Conservation (phyloP, 345 rosid species). For the Gossypium ekmanianum region DNA sequence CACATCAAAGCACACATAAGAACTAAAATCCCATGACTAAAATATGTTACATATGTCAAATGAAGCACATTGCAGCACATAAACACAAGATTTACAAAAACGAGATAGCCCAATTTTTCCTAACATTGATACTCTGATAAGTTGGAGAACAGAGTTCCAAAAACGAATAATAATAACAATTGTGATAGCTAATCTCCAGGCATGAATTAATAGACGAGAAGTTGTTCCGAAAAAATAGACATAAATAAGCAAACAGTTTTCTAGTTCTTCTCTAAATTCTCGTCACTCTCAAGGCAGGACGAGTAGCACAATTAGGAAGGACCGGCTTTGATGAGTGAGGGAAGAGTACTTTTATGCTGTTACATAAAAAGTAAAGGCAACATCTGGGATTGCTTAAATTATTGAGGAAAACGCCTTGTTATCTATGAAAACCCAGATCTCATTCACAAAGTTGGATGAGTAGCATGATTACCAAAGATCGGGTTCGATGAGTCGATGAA, state of each 20-base stretch:
- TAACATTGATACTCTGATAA: not conserved
- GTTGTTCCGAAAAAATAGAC: not conserved
- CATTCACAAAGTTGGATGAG: not conserved
- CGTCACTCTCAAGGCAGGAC: no score
- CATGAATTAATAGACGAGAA: not conserved
- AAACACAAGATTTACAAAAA: not conserved
- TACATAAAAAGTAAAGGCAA: no score
- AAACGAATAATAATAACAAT: not conserved
- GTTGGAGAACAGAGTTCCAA: not conserved
- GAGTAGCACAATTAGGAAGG: no score
- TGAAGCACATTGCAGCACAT: not conserved
- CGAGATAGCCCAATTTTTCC: not conserved
- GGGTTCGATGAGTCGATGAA: not conserved
- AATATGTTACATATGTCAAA: not conserved
- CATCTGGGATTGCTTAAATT: no score
- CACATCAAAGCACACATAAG: conserved; percentile 14
- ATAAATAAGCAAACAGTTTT: not conserved
- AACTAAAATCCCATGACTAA: not conserved
- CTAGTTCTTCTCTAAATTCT: not conserved
- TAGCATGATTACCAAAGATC: not conserved
- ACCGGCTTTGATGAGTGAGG: no score
- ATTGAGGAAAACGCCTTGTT: not conserved
- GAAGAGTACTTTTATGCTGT: no score
- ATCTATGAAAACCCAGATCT: not conserved
- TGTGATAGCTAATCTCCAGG: not conserved